Percentiles rank a stretch among this genome's conserved stretches.
phyloP scores from a whole-genome alignment of 495 filamentous ascomycete genomes.

The Evernia prunastri region DNA sequence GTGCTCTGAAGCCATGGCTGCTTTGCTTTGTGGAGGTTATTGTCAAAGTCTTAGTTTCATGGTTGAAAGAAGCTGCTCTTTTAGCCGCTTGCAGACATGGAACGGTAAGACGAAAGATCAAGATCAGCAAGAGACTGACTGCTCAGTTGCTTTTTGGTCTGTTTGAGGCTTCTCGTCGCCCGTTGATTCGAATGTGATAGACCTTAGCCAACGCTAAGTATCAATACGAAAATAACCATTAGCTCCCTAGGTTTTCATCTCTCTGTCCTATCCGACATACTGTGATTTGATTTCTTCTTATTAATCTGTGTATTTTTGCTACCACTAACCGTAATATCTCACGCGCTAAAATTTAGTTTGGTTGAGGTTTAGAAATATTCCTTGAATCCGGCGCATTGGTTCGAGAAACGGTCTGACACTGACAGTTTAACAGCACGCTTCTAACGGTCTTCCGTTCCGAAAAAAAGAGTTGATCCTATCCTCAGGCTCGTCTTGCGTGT shows the following conservation, averaged over 20 bases:
- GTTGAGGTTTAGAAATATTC: no score
- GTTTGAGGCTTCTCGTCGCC: no score
- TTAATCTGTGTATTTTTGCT: no score
- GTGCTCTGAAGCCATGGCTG: slow-evolving; percentile 37
- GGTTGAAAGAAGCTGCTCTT: background rate
- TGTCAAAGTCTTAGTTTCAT: background rate
- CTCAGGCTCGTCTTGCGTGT: background rate
- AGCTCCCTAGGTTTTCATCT: no score
- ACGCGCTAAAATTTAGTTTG: no score
- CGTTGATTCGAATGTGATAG: no score
- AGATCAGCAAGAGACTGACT: background rate
- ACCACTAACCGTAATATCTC: no score
- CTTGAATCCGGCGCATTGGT: background rate
- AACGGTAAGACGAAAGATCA: background rate
- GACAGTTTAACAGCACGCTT: slow-evolving; percentile 3
- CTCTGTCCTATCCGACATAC: no score
- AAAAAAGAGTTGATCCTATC: background rate
- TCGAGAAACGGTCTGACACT: background rate
- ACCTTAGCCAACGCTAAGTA: no score
- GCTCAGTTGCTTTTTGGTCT: background rate
- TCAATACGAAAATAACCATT: no score
- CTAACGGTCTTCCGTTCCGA: background rate
- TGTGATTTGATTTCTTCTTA: no score
- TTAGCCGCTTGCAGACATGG: background rate
- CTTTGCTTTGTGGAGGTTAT: slow-evolving; percentile 5